These are phyloP conservation scores for Rhodocollybia butyracea DNA, from an alignment of 768 basidiomycete species.

Conservation along the genomic window DNA sequence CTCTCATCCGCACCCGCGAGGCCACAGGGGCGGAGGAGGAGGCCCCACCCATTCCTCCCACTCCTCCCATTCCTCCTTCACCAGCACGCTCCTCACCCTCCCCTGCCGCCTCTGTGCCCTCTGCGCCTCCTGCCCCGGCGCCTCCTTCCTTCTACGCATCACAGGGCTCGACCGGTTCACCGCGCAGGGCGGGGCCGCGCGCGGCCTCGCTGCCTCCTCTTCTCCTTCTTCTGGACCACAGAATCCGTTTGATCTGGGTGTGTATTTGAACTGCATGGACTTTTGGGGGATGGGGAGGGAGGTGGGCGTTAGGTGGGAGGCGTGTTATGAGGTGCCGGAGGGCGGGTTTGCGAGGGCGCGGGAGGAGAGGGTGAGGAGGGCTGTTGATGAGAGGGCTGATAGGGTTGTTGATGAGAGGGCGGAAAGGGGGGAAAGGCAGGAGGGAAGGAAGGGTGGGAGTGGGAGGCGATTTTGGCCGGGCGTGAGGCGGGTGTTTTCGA, in stretches of 20 bases:
- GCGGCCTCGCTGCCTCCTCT: slow-evolving; percentile 75
- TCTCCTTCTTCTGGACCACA: slow-evolving; percentile 71
- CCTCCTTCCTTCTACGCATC: slow-evolving; percentile 82
- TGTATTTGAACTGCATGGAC: slow-evolving; percentile 80
- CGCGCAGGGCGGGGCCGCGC: slow-evolving; percentile 74
- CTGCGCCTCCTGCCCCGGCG: slow-evolving; percentile 29
- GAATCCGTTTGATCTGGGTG: slow-evolving; percentile 91
- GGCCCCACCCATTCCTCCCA: slow-evolving; percentile 23
- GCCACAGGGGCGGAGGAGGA: slow-evolving; percentile 22
- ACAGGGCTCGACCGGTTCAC: slow-evolving; percentile 95
- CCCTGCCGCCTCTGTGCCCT: slow-evolving; percentile 17
- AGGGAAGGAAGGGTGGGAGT: neutral
- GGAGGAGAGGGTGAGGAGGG: slow-evolving; percentile 48
- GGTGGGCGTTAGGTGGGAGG: slow-evolving; percentile 87
- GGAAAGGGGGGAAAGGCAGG: neutral
- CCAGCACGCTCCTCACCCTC: slow-evolving; percentile 18
- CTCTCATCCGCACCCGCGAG: too few species aligned
- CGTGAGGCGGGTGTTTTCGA: slow-evolving; percentile 1
- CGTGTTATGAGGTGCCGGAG: slow-evolving; percentile 81
- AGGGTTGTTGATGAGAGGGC: slow-evolving; percentile 52
- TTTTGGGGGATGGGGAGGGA: slow-evolving; percentile 90
- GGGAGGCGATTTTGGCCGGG: neutral
- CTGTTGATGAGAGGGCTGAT: slow-evolving; percentile 52
- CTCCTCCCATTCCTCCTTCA: slow-evolving; percentile 46
- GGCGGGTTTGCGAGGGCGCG: slow-evolving; percentile 84